Base-by-base conservation (phyloP, 1,284 basidiomycete species). In the Sanghuangporus baumii region DNA sequence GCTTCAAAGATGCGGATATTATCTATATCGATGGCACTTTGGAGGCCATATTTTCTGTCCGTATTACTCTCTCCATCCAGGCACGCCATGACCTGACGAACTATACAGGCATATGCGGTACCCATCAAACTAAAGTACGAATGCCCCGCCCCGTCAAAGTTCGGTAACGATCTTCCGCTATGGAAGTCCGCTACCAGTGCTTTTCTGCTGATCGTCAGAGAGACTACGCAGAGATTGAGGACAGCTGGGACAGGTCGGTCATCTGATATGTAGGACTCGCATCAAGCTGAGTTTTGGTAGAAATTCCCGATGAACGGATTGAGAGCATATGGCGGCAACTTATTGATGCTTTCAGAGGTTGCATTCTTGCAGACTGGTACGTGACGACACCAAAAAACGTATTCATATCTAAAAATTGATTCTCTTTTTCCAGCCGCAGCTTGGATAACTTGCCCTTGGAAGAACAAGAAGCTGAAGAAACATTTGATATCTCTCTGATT, bases 101-200 rank as follows among this genome's bases (percentile, higher is more conserved):
- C 0, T n/a, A 9, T 37, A 14, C 59, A 94, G 92, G 89, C 94
- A 0, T 94, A 92, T 68, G 85, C 91, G 1, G 88, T 96, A 38
- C 94, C 96, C 0, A 87, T 98, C 72, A 94, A 94, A 72, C 78
- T 98, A 66, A 96, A 96, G 74, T 97, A 98, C 69, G 93, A 95
- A 52, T 97, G 96, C 71, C 95, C 96, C 0, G 77, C 89, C 0
- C 82, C 95, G 0, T 94, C 88, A 50, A 94, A 89, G 71, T 92
- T 86, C 70, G 92, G 91, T 1, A 86, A 90, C 59, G 94, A 94
- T 71, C 75, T 73, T n/a, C 93, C 94, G 0, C 75, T 97, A 7
- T 97, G 94, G 95, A 94, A 94, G 74, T 94, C 92, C 0, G 94
- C 93, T 2, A 89, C 90, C 9, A 84, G 79, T 4, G 84, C 80